A percentile compares a stretch with the other conserved stretches of the same genome.
Conservation (phyloP, 768 basidiomycete species). For the Pulveroboletus sp. region DNA sequence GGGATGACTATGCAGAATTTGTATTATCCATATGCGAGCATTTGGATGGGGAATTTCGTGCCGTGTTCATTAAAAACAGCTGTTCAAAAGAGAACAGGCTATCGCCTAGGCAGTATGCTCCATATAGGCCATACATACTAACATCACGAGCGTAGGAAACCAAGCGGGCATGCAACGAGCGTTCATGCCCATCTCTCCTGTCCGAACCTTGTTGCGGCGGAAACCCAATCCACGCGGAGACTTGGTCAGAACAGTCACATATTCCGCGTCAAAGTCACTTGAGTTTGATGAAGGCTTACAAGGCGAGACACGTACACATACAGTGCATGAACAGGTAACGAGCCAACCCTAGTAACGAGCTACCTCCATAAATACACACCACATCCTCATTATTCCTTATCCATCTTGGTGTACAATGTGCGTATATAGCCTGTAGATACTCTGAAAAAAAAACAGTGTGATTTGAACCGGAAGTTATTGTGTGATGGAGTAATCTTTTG, state of each 20-base stretch:
- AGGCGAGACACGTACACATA: conserved; percentile 51
- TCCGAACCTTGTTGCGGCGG: conserved; percentile 48
- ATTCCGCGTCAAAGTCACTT: conserved; percentile 46
- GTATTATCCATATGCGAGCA: neutral
- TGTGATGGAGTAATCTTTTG: too few relatives aligned
- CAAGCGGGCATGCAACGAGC: conserved; percentile 17
- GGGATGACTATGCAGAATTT: neutral
- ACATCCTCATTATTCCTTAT: too few relatives aligned
- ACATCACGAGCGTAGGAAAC: neutral
- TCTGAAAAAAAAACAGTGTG: too few relatives aligned
- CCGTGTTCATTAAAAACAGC: too few relatives aligned
- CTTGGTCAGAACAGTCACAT: conserved; percentile 69
- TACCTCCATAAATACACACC: too few relatives aligned
- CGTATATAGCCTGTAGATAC: too few relatives aligned
- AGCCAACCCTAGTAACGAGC: too few relatives aligned
- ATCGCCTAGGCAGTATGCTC: neutral
- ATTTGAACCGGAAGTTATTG: too few relatives aligned
- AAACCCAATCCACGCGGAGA: conserved; percentile 73
- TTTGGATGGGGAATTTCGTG: neutral
- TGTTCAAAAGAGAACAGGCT: neutral
- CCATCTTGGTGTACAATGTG: too few relatives aligned
- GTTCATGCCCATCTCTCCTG: conserved; percentile 61
- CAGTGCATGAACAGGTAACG: too few relatives aligned
- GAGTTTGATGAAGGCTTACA: neutral
- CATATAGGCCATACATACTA: neutral